Evolutionary conservation across 2,329 filamentous ascomycete species (phyloP).

Genomic region (Ophiocordyceps unilateralis): DNA sequence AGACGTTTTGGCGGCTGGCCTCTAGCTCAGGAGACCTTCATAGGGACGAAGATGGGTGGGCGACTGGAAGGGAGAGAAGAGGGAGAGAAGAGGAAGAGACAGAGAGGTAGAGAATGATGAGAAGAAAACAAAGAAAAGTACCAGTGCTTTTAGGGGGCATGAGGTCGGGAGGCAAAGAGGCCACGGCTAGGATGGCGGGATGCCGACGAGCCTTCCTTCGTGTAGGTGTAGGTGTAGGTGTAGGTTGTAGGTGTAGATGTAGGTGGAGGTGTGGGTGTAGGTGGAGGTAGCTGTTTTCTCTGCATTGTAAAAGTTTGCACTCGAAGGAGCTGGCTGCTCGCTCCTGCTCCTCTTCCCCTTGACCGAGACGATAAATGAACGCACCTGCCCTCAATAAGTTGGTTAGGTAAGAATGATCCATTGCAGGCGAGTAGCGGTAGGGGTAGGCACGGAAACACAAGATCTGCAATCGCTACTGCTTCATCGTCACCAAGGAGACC

Average conservation of each 20-base stretch:
- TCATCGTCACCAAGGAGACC: too few relatives aligned
- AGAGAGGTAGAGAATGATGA: background rate
- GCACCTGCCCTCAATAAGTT: background rate
- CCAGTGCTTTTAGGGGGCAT: background rate
- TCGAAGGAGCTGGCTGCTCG: too few relatives aligned
- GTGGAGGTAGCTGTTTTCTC: too few relatives aligned
- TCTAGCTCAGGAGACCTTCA: background rate
- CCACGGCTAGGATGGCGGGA: background rate
- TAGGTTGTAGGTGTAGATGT: too few relatives aligned
- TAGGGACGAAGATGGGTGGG: background rate
- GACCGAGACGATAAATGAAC: too few relatives aligned
- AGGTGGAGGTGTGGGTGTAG: too few relatives aligned
- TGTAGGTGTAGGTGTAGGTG: too few relatives aligned
- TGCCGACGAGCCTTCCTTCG: background rate
- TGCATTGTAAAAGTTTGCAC: too few relatives aligned
- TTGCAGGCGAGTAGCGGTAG: too few relatives aligned
- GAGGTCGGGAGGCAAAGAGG: too few relatives aligned
- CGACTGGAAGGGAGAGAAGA: background rate
- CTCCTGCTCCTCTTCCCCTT: too few relatives aligned
- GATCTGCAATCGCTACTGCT: background rate
- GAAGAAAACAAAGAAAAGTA: background rate
- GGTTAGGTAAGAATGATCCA: background rate
- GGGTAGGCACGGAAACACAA: background rate
- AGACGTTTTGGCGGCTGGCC: slow-evolving; percentile 8
- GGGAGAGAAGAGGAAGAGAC: background rate